A percentile compares a stretch with the other conserved stretches of the same genome.
phyloP scores from a whole-genome alignment of 306 rosid species.

The Crataegus laevigata region DNA sequence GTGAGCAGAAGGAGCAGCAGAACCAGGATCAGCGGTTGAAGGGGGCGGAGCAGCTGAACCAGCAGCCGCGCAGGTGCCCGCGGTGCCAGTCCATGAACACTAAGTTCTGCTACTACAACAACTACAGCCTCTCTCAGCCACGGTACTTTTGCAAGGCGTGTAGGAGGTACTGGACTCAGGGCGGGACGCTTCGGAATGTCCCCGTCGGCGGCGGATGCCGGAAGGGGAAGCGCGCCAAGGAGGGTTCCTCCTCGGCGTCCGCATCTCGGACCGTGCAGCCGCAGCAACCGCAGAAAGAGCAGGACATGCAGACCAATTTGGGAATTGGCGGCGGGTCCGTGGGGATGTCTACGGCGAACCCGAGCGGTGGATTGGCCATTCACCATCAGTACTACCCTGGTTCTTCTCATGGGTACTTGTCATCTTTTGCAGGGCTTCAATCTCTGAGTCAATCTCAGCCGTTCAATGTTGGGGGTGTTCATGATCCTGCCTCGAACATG shows the following conservation, averaged over 20 bases:
- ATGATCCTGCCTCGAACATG: conserved; percentile 24
- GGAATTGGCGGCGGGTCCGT: background rate
- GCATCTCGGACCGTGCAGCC: background rate
- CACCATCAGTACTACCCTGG: conserved; percentile 15
- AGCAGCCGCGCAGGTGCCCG: conserved; percentile 41
- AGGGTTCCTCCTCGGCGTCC: background rate
- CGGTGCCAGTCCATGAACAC: conserved; percentile 55
- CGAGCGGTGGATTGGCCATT: background rate
- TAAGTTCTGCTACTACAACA: conserved; percentile 64
- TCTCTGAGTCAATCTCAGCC: conserved; percentile 15
- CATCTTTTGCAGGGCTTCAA: conserved; percentile 36
- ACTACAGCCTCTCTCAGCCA: conserved; percentile 58
- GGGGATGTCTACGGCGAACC: background rate
- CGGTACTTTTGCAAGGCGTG: conserved; percentile 55
- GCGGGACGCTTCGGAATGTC: conserved; percentile 57
- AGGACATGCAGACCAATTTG: background rate
- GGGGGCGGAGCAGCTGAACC: conserved; percentile 1
- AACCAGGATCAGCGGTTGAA: background rate
- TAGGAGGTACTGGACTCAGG: conserved; percentile 64
- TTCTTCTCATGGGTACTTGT: conserved; percentile 20
- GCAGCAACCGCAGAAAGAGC: background rate
- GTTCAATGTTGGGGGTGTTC: conserved; percentile 6
- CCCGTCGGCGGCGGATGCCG: conserved; percentile 57
- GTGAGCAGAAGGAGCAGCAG: background rate
- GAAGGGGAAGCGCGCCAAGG: conserved; percentile 39